A percentile compares a stretch with the other conserved stretches of the same genome.
phyloP scores from a whole-genome alignment of 2,329 filamentous ascomycete genomes.

The Diplodia mutila region DNA sequence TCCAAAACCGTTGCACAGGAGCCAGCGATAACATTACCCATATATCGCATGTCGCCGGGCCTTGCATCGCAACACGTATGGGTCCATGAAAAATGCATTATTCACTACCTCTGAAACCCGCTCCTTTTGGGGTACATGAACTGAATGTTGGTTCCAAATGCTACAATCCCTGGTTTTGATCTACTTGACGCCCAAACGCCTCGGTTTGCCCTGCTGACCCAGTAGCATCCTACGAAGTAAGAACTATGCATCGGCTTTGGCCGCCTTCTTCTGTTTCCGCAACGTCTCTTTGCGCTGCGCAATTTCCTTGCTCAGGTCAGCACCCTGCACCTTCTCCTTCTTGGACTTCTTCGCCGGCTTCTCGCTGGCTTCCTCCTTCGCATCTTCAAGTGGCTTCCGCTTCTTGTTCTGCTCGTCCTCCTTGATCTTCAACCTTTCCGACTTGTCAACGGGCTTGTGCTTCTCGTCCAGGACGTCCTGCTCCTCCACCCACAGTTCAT shows the following conservation, averaged over 20 bases:
- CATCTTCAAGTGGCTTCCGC: conserved; percentile 23
- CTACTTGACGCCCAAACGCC: conserved; percentile 25
- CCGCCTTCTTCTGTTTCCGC: conserved; percentile 54
- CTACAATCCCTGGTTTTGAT: neutral
- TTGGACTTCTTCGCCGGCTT: conserved; percentile 53
- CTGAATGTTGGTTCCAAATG: neutral
- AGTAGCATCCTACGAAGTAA: neutral
- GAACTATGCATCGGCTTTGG: conserved; percentile 28
- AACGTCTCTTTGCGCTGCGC: conserved; percentile 52
- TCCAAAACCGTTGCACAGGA: neutral
- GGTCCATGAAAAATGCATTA: neutral
- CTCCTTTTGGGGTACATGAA: neutral
- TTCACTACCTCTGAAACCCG: neutral
- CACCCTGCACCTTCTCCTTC: conserved; percentile 47
- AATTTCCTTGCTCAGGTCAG: conserved; percentile 28
- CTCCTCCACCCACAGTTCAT: conserved; percentile 86
- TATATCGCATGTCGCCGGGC: too few relatives aligned
- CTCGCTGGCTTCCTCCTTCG: conserved; percentile 40
- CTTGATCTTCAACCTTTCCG: conserved; percentile 24
- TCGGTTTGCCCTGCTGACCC: conserved; percentile 20
- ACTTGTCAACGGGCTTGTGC: conserved; percentile 37
- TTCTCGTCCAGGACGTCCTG: conserved; percentile 68
- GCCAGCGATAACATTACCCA: neutral
- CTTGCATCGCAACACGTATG: neutral
- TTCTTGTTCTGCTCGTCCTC: conserved; percentile 24